Evolutionary conservation across 139 green algal species (phyloP).

Genomic region (Yamagishiella unicocca): DNA sequence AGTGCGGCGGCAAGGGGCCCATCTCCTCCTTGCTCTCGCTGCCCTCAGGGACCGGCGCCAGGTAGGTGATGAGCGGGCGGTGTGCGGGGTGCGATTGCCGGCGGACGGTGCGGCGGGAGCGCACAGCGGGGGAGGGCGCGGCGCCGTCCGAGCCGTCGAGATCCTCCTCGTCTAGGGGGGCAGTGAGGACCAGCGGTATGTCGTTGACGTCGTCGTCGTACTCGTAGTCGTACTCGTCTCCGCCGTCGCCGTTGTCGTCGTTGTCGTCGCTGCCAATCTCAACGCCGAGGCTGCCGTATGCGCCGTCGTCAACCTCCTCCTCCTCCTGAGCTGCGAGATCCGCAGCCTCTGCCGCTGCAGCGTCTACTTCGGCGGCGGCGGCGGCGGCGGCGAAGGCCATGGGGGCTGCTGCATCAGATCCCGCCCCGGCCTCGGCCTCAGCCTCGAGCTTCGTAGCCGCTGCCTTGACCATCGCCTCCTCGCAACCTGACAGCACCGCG

Average conservation of each 20-base stretch:
- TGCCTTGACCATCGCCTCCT: not conserved
- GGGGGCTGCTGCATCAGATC: not conserved
- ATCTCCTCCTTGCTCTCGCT: not conserved
- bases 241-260: not conserved
- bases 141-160: no score
- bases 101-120: not conserved
- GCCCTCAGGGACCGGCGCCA: constrained; percentile 5
- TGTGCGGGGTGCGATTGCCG: not conserved
- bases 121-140: not conserved
- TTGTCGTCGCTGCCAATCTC: not conserved
- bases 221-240: not conserved
- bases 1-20: constrained; percentile 15
- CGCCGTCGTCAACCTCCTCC: not conserved
- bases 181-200: no score
- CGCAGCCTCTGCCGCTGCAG: not conserved
- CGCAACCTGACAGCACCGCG: constrained; percentile 1
- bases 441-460: constrained; percentile 1
- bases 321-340: no score
- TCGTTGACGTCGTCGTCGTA: not conserved
- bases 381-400: not conserved
- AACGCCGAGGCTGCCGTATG: not conserved
- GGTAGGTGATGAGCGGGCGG: not conserved
- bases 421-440: not conserved
- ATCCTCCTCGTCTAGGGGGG: no score
- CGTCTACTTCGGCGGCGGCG: not conserved